phyloP scores from a whole-genome alignment of 31 red algal genomes.

The Asparagopsis taxiformis region DNA sequence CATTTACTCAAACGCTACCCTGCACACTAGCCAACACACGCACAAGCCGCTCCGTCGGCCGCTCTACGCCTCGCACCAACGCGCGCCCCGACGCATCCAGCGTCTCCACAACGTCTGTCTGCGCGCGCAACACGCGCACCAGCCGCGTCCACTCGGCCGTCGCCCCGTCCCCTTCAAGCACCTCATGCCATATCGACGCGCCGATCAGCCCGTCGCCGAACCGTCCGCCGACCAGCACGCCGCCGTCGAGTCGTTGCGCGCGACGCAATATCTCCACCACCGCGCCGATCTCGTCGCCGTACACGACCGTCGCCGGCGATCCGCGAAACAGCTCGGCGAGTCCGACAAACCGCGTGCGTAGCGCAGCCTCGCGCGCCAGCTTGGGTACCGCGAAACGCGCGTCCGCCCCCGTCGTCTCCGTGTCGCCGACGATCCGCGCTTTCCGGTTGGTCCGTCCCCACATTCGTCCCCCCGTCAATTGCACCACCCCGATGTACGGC shows the following conservation, averaged over 20 bases:
- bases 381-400: conserved; percentile 39
- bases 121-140: conserved; percentile 8
- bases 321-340: conserved; percentile 55
- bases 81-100: too few relatives aligned
- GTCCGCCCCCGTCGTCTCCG: conserved; percentile 19
- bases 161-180: conserved; percentile 38
- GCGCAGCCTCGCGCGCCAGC: conserved; percentile 22
- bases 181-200: conserved; percentile 22
- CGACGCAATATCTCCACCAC: conserved; percentile 31
- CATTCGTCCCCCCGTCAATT: conserved; percentile 47
- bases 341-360: conserved; percentile 22
- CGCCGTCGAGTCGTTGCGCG: conserved; percentile 30
- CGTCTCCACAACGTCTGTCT: conserved; percentile 10
- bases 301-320: conserved; percentile 45
- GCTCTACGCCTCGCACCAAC: too few relatives aligned
- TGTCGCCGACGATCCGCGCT: conserved; percentile 22
- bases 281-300: conserved; percentile 29
- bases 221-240: conserved; percentile 44
- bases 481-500: conserved; percentile 58
- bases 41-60: too few relatives aligned
- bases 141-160: conserved; percentile 31
- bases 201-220: conserved; percentile 43
- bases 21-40: too few relatives aligned
- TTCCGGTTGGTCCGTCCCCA: conserved; percentile 69
- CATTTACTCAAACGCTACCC: too few relatives aligned